Evolutionary conservation across 257 asterid species (phyloP).

Genomic region (Petunia axillaris): DNA sequence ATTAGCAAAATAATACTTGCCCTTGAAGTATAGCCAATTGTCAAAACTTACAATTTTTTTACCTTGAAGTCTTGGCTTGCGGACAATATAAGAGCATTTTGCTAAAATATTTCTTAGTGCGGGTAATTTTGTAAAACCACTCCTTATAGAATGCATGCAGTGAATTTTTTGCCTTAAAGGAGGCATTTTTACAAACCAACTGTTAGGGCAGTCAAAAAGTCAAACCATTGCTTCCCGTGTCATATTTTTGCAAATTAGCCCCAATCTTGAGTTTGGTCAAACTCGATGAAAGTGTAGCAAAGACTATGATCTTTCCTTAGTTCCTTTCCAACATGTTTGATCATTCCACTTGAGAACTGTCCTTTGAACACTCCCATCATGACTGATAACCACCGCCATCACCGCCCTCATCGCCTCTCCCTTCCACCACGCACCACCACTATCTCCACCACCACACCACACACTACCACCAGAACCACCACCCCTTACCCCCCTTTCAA

Average conservation of each 20-base stretch:
- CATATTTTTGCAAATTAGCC: not conserved
- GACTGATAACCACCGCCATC: slow-evolving; percentile 63
- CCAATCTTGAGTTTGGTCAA: not conserved
- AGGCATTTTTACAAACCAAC: no score
- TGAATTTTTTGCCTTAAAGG: no score
- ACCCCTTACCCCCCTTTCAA: slow-evolving; percentile 39
- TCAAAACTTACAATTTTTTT: no score
- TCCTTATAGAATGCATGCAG: no score
- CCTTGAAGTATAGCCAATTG: no score
- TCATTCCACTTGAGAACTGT: not conserved
- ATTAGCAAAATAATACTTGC: no score
- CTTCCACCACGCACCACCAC: slow-evolving; percentile 66
- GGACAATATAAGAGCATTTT: no score
- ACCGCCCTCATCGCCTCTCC: slow-evolving; percentile 72
- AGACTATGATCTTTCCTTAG: slow-evolving; percentile 13
- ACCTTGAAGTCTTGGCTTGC: no score
- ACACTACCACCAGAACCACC: slow-evolving; percentile 38
- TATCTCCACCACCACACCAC: slow-evolving; percentile 38
- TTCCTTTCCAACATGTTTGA: not conserved
- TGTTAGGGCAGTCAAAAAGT: no score
- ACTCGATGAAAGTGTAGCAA: slow-evolving; percentile 1
- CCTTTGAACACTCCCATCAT: slow-evolving; percentile 32
- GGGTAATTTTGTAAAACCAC: no score
- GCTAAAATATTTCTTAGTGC: no score
- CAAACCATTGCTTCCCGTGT: no score